Base-by-base conservation (phyloP, 2,329 filamentous ascomycete genomes). In the Emergomyces africanus region DNA sequence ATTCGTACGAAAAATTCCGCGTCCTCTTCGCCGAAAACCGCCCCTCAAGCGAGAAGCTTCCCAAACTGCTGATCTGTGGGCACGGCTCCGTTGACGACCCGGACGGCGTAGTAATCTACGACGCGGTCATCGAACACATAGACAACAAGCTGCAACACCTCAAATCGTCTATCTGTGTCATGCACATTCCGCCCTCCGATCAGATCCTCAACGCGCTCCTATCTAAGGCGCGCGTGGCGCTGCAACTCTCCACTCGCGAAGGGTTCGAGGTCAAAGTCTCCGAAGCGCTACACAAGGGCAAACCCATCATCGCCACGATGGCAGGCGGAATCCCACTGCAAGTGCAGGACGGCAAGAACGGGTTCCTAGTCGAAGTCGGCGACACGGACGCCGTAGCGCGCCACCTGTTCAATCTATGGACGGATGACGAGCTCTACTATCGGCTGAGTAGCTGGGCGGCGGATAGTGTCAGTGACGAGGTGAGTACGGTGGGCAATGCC, bases 251-350 rank as follows among this genome's bases (percentile, higher is more conserved):
- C 2, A 90, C 86, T 0, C 82, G 87, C 41, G 89, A 94, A 69
- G 88, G 89, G 0, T 94, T 94, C 66, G 89, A 94, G 72, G 86
- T 94, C 66, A 94, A 94, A 72, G 88, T 94, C 5, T 90, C 86
- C 0, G 89, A 94, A 72, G 88, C 87, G 0, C 78, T 92, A 25
- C 88, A 91, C 68, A 89, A 90, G 50, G 88, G 88, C 15, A 83
- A 86, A 2, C 89, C 89, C 0, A 81, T 90, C 66, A 89, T 94
- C 62, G 87, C 86, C 2, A 89, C 86, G 1, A 78, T 79, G 23
- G 84, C 85, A 1, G 89, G 89, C n/a, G 89, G 89, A 12, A 91
- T 94, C 57, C 88, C 88, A 0, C 77, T 92, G 4, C 89, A 94
- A 69, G 81, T 94, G 59, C 80, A 87, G 70, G 76, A 91, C 65